Base-by-base conservation (phyloP, 2,329 filamentous ascomycete genomes). In the Lachnellula suecica region DNA sequence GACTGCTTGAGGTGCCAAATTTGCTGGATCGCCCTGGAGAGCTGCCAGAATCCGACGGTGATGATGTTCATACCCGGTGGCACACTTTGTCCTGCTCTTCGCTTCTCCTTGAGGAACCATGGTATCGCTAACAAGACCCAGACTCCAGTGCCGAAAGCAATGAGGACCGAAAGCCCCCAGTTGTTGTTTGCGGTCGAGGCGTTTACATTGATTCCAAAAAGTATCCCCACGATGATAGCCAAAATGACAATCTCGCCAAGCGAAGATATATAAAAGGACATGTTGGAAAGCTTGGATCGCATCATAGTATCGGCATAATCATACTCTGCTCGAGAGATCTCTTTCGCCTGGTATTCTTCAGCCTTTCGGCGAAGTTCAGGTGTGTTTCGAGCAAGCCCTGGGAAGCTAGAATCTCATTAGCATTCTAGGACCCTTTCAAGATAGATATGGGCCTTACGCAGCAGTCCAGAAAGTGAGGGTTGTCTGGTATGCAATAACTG, bases 381-480 rank as follows among this genome's bases (percentile, higher is more conserved):
- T 1, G 78, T 80, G 58, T 83, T 82, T 6, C 80, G 68, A 4
- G 81, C 79, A 7, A 84, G 68, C 0, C 79, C 74, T 3, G 81
- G 80, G 52, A 84, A 84, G 5, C 54, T 53, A 34, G 13, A n/a
- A 4, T n/a, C 44, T 25, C n/a, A n/a, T n/a, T n/a, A n/a, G n/a
- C n/a, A n/a, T n/a, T n/a, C n/a, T n/a, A n/a, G n/a, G n/a, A n/a
- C n/a, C n/a, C n/a, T n/a, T n/a, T n/a, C n/a, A n/a, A n/a, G n/a
- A n/a, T n/a, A n/a, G n/a, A n/a, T n/a, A n/a, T n/a, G n/a, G n/a
- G n/a, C n/a, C n/a, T n/a, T n/a, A n/a, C n/a, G 84, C 83, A 0
- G 85, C 83, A 0, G 83, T 85, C 82, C 84, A 88, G 65, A 87
- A 88, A 0, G 84, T 87, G 44, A 87, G 71, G 0, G 82, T 84